Evolutionary conservation across 1,284 basidiomycete species (phyloP), one percentile per base, ranked within the genome.

Genomic region (Ceratobasidium sp.): DNA sequence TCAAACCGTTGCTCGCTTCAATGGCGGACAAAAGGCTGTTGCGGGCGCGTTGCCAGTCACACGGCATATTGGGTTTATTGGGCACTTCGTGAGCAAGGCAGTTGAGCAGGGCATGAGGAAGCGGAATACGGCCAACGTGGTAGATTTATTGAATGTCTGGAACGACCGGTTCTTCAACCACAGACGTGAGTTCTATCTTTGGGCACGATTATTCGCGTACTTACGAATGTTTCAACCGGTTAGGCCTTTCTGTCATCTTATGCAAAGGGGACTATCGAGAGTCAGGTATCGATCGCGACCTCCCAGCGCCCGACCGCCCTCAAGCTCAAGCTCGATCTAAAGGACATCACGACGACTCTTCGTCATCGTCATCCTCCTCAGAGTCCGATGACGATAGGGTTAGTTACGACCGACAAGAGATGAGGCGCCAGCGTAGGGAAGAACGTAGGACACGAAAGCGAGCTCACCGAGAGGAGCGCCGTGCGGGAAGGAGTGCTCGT

Each of bases 121-220:
- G 35, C 47, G 56, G 66, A 69, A 69, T 33, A 51, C 45, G 20
- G 26, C 15, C 4, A 51, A 23, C n/a, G 66, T 69, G 4, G 33
- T 42, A 2, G 33, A 28, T 47, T 20, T 69, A 10, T 42, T 69
- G 51, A 33, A 37, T 13, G 26, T 56, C 26, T 69, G 66, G 66
- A 69, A 69, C 51, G 66, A 69, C 35, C 23, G 51, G 33, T 69
- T 69, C 49, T 69, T 69, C 45, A 39, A 56, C 20, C 66, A 23
- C 11, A 53, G 66, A 69, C 66, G 66, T 69, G 49, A 69, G 66
- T 56, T 28, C 13, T 33, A 15, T 51, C 4, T 3, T 31, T 31
- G 3, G 6, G 5, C 64, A 3, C 13, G n/a, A 6, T 35, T 20
- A n/a, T 8, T 31, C 13, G 23, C 5, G 28, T 67, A 51, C 45